Base-by-base conservation (phyloP, 2,329 filamentous ascomycete species). In the Colletotrichum shisoi region DNA sequence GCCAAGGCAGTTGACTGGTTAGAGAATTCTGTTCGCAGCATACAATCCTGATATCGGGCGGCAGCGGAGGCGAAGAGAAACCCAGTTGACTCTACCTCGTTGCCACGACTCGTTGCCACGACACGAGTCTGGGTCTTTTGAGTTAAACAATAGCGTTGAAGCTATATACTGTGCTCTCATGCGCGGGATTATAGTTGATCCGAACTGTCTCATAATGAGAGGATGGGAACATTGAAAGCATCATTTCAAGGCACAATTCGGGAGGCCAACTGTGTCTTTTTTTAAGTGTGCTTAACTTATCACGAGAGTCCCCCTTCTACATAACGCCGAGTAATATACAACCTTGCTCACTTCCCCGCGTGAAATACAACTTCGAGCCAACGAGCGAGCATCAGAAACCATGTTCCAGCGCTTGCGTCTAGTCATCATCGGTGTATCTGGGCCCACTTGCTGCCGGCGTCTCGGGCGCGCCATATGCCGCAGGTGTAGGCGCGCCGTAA, bases 401-500 rank as follows among this genome's bases (percentile, higher is more conserved):
- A 34, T 21, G 24, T 44, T 24, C 34, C 15, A 40, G 42, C 11
- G 40, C 31, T 46, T 12, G 12, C 42, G 15, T 61, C 63, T 71
- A 79, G 67, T 85, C 83, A 69, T 86, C 84, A 69, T 86, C 84
- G 15, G 81, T 81, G 73, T 86, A 85, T 68, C 81, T 76, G 46
- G 84, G 85, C 15, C 83, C 85, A 57, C 84, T 86, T 3, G 85
- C 86, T 21, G 86, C 87, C 34, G 88, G 87, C 19, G 87, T 89
- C 75, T 88, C 87, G 1, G 86, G 82, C 34, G 82, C 81, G 13
- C 82, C 80, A 63, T 84, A 85, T 4, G 88, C 88, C 2, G 86
- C 88, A 65, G 88, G 88, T n/a, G 88, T 90, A 0, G 87, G 86
- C 24, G 88, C 88, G 37, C 84, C 81, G 67, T 87, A 87, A 68